Percentiles rank a stretch among this genome's conserved stretches.
These are phyloP conservation scores for Erythrobasidium hasegawianum DNA, from an alignment of 1,284 basidiomycete genomes.

Conservation along the genomic window DNA sequence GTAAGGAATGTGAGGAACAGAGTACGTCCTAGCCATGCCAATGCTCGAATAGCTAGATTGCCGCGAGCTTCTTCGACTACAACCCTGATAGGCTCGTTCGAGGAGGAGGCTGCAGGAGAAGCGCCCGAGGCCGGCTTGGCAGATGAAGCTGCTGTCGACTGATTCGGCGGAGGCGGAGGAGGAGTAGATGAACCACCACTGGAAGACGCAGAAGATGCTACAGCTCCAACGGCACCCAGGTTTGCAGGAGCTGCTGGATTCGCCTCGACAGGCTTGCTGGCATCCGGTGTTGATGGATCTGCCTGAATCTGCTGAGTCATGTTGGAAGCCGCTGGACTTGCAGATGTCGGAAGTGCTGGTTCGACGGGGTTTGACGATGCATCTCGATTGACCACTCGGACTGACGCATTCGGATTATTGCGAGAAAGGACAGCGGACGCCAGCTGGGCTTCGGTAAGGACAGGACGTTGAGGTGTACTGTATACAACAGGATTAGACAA, in stretches of 20 bases:
- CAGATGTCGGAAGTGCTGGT: constrained; percentile 53
- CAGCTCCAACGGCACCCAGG: constrained; percentile 14
- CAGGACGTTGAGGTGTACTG: constrained; percentile 12
- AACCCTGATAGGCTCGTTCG: constrained; percentile 66
- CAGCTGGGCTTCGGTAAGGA: constrained; percentile 29
- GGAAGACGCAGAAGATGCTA: constrained; percentile 8
- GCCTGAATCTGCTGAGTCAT: constrained; percentile 33
- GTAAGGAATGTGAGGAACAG: constrained; percentile 51
- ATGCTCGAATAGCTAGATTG: constrained; percentile 51
- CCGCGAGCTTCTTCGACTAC: constrained; percentile 70
- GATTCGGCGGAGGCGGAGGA: neutral
- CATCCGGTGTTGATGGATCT: constrained; percentile 36
- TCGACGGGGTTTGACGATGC: constrained; percentile 38
- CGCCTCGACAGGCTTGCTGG: constrained; percentile 42
- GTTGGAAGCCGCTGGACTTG: constrained; percentile 42
- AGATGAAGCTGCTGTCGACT: constrained; percentile 10
- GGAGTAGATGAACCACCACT: neutral
- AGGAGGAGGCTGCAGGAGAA: constrained; percentile 52
- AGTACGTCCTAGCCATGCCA: constrained; percentile 43
- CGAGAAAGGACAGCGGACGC: constrained; percentile 27
- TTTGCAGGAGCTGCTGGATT: constrained; percentile 47
- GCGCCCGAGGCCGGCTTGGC: constrained; percentile 37
- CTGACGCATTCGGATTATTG: constrained; percentile 42
- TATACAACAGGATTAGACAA: constrained; percentile 34
- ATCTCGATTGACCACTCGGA: constrained; percentile 54